Percentiles rank a stretch among this genome's conserved stretches.
Conservation (phyloP, 164 flowering plant genomes). For the Sextonia rubra region DNA sequence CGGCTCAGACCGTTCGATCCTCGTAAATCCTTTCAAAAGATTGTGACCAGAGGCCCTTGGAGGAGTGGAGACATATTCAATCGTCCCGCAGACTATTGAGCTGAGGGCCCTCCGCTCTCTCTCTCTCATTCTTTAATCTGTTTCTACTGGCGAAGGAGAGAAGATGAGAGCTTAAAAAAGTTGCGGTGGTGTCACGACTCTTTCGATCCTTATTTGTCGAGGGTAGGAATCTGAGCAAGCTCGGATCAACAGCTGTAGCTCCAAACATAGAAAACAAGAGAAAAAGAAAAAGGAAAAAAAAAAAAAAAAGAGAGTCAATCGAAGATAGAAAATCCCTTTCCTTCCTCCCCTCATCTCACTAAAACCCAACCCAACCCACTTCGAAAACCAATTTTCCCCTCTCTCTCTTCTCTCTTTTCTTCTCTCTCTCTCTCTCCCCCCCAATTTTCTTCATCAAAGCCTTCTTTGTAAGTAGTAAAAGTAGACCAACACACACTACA, state of each 20-base stretch:
- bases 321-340: background rate
- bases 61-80: no score
- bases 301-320: background rate
- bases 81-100: background rate
- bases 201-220: background rate
- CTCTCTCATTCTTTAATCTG: background rate
- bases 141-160: background rate
- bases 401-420: background rate
- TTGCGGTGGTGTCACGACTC: constrained; percentile 12
- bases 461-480: no score
- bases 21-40: no score
- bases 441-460: no score
- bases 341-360: background rate
- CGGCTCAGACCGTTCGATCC: no score
- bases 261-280: background rate
- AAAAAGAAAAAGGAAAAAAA: background rate
- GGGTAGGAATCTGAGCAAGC: background rate
- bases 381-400: background rate
- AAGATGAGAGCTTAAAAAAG: background rate
- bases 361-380: background rate
- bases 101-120: background rate
- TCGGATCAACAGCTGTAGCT: background rate
- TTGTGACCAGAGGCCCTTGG: no score
- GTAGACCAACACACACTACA: no score
- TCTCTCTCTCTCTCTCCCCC: background rate